Evolutionary conservation across 2,329 filamentous ascomycete species (phyloP).

Genomic region (Hypoxylon sp.): DNA sequence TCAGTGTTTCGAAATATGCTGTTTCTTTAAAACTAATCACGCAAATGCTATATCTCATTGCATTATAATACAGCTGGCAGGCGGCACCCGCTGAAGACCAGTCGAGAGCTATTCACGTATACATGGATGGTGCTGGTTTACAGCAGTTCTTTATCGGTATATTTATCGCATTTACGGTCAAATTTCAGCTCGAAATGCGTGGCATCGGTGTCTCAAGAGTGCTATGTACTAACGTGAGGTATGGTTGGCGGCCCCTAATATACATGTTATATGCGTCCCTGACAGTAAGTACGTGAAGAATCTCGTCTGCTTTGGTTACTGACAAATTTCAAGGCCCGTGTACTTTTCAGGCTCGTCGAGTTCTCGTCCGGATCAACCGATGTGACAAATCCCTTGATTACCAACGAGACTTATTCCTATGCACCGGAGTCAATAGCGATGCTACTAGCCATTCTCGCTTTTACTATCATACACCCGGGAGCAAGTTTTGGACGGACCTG

Average conservation of each 20-base stretch:
- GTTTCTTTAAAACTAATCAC: background rate
- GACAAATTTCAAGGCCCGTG: conserved; percentile 55
- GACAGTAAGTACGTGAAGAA: conserved; percentile 41
- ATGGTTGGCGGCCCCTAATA: conserved; percentile 46
- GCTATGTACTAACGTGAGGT: conserved; percentile 3
- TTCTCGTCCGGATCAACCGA: conserved; percentile 58
- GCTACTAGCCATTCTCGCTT: conserved; percentile 52
- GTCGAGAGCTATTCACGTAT: conserved; percentile 56
- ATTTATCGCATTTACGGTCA: conserved; percentile 57
- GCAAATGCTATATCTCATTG: conserved; percentile 50
- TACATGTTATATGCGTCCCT: conserved; percentile 54
- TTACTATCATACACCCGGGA: conserved; percentile 56
- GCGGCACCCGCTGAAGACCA: conserved; percentile 49
- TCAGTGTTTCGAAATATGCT: background rate
- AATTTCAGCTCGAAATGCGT: conserved; percentile 54
- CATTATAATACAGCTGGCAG: conserved; percentile 53
- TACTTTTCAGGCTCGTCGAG: conserved; percentile 67
- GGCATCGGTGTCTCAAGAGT: conserved; percentile 31
- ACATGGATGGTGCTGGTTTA: conserved; percentile 66
- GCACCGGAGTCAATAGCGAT: conserved; percentile 57
- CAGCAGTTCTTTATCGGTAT: conserved; percentile 64
- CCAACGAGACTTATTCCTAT: conserved; percentile 50
- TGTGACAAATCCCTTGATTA: conserved; percentile 47
- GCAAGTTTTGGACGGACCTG: conserved; percentile 29
- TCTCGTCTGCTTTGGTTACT: background rate